These are phyloP conservation scores for Microcyclospora pomicola DNA, from an alignment of 2,329 filamentous ascomycete genomes.

Conservation along the genomic window DNA sequence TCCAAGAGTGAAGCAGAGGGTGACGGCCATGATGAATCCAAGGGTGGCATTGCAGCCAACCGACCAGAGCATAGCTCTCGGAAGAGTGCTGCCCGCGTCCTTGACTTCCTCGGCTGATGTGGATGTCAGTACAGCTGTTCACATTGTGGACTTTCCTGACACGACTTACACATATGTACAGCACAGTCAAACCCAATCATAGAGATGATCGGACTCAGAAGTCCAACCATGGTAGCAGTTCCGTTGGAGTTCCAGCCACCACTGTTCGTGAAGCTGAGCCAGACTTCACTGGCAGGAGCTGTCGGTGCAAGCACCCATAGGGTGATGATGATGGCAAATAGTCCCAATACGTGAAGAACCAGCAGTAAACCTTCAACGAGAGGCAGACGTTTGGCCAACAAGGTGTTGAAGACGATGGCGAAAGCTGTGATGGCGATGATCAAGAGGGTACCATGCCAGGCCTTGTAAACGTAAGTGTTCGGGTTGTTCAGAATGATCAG, in stretches of 20 bases:
- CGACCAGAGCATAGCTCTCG: constrained; percentile 12
- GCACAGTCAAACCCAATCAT: constrained; percentile 14
- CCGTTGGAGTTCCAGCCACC: constrained; percentile 31
- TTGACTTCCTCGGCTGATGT: constrained; percentile 14
- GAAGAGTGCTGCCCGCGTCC: constrained; percentile 13
- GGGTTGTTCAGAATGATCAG: constrained; percentile 7
- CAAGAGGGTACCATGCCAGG: constrained; percentile 36
- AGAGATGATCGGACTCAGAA: constrained; percentile 14
- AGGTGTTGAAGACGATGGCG: constrained; percentile 30
- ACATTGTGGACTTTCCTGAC: background rate
- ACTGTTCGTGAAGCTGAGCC: constrained; percentile 33
- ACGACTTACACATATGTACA: constrained; percentile 13
- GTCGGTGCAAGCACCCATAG: constrained; percentile 21
- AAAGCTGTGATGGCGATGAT: constrained; percentile 30
- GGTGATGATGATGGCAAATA: constrained; percentile 38
- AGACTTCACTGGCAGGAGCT: constrained; percentile 1
- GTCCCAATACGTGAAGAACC: constrained; percentile 38
- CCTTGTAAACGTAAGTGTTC: constrained; percentile 1
- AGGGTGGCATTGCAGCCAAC: constrained; percentile 10
- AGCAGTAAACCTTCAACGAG: constrained; percentile 35
- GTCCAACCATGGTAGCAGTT: constrained; percentile 32
- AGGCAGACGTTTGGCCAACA: constrained; percentile 30
- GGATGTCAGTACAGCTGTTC: background rate
- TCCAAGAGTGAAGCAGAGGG: constrained; percentile 23
- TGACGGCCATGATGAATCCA: constrained; percentile 14